phyloP scores from a whole-genome alignment of 495 filamentous ascomycete species.

The Patellaria atrata region DNA sequence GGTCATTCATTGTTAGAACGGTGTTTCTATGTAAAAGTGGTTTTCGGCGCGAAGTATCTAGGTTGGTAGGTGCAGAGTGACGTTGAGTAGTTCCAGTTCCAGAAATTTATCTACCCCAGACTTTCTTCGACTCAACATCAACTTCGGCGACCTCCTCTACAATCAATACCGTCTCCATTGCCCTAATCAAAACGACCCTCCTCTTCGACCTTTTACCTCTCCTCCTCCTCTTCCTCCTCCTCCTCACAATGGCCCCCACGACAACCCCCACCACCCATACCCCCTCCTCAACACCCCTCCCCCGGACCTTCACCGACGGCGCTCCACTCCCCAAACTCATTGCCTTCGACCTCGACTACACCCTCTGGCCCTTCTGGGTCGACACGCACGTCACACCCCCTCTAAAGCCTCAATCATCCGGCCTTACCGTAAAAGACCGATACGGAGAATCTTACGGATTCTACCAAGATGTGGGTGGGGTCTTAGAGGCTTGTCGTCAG shows the following conservation, averaged over 20 bases:
- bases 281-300: slow-evolving; percentile 8
- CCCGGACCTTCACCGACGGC: slow-evolving; percentile 55
- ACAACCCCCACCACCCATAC: slow-evolving; percentile 8
- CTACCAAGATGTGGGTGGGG: slow-evolving; percentile 59
- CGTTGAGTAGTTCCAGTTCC: too few species aligned
- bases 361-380: slow-evolving; percentile 94
- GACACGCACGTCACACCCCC: slow-evolving; percentile 83
- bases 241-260: not conserved
- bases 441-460: slow-evolving; percentile 69
- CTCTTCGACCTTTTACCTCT: too few species aligned
- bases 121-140: too few species aligned
- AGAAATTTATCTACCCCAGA: too few species aligned
- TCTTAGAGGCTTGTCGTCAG: slow-evolving; percentile 40
- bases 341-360: slow-evolving; percentile 93
- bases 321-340: slow-evolving; percentile 72
- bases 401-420: slow-evolving; percentile 37
- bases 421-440: slow-evolving; percentile 30
- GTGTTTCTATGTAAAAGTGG: too few species aligned
- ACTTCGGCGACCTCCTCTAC: too few species aligned
- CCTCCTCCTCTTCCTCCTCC: not conserved
- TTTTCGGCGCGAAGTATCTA: too few species aligned
- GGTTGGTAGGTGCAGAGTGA: too few species aligned
- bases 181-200: too few species aligned
- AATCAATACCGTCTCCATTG: too few species aligned
- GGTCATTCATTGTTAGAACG: slow-evolving; percentile 2